Evolutionary conservation across 192 early-diverging fungal species (phyloP), one percentile per base, ranked within the genome.

Genomic region (Coemansia sp.): DNA sequence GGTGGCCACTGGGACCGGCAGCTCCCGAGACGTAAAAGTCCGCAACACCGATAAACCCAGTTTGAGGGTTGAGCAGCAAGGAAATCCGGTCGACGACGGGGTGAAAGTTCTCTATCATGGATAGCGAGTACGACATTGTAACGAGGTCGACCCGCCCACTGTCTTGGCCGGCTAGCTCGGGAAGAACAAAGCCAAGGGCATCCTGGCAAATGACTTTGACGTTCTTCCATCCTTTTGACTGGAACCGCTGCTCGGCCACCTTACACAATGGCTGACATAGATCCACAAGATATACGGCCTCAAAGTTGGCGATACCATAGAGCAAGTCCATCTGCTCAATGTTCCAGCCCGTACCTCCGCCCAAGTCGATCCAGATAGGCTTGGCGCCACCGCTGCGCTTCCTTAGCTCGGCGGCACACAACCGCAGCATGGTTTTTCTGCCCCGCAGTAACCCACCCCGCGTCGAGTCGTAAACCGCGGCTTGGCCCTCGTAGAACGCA

Each of bases 81-180:
- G 79, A 61, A 31, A 93, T 70, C 16, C 85, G 83, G 66, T 93
- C 92, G 35, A 95, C 76, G 8, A 91, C 84, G 10, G 89, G 75
- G 59, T 83, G 86, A 63, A 86, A 90, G 50, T 70, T 64, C 41
- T 93, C 92, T 57, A 95, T 91, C 93, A 95, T 95, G 3, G 93
- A 92, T 23, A 95, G 77, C 6, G 93, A 93, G 83, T 95, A 95
- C 8, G 89, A 92, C 89, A 93, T 89, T 52, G 92, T 93, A 34
- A 95, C 78, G 16, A 95, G 66, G 36, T 90, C 89, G 58, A 93
- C 83, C 38, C 89, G 85, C 31, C 87, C 74, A 5, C 52, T 14
- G 52, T 55, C 52, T 28, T 55, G 52, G 13, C 14, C 12, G 14
- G 26, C 52, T n/a, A 55, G 26, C 26, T 86, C 82, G 21, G 92